phyloP scores from a whole-genome alignment of 176 grass and related monocot genomes.

The Triticum timopheevii region DNA sequence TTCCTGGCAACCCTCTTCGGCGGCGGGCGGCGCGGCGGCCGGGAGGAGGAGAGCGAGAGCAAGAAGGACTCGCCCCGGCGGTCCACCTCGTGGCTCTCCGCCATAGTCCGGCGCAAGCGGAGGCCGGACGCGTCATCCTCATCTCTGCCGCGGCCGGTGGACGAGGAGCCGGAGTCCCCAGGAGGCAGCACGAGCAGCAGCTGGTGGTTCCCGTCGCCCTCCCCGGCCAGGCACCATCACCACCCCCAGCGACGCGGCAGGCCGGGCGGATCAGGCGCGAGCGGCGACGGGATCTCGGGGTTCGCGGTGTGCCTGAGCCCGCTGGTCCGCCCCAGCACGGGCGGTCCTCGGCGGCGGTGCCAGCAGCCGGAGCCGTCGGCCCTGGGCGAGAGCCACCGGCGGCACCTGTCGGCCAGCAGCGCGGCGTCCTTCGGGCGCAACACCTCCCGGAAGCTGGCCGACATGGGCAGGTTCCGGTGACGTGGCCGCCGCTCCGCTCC shows the following conservation, averaged over 20 bases:
- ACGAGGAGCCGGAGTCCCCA: constrained; percentile 50
- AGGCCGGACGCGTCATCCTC: neutral
- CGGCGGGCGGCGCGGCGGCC: constrained; percentile 21
- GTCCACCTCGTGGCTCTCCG: constrained; percentile 49
- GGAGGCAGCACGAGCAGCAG: constrained; percentile 10
- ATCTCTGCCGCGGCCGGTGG: constrained; percentile 1
- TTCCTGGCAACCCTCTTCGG: constrained; percentile 46
- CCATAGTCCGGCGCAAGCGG: constrained; percentile 43
- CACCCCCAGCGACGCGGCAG: constrained; percentile 23
- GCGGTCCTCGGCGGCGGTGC: constrained; percentile 40
- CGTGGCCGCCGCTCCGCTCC: neutral
- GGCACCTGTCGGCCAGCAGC: constrained; percentile 43
- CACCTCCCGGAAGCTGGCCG: constrained; percentile 53
- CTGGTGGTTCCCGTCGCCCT: constrained; percentile 53
- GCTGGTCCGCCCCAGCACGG: constrained; percentile 45
- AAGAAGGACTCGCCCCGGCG: constrained; percentile 22
- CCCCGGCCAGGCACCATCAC: constrained; percentile 35
- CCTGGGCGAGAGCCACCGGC: constrained; percentile 38
- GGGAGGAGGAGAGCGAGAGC: neutral
- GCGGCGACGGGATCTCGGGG: constrained; percentile 52
- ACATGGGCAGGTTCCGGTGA: constrained; percentile 64
- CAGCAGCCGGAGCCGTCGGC: constrained; percentile 26
- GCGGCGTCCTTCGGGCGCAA: constrained; percentile 45
- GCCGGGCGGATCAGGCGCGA: constrained; percentile 20
- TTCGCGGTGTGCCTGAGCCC: constrained; percentile 52